Evolutionary conservation across 2,329 filamentous ascomycete species (phyloP), one percentile per base, ranked within the genome.

Genomic region (Phoma sp.): DNA sequence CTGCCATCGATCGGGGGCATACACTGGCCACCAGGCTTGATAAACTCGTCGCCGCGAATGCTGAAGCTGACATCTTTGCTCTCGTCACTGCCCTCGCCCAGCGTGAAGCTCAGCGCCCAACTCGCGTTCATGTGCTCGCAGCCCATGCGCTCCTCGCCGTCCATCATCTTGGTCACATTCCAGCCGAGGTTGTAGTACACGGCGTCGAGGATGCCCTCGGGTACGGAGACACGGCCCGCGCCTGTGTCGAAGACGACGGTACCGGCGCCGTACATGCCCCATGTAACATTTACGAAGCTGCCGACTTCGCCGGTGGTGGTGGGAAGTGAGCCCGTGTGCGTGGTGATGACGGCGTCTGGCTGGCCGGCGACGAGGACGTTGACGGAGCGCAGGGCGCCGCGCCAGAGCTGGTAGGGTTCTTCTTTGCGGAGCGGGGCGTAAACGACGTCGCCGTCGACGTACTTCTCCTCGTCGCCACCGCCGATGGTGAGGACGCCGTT

Each of bases 401-500:
- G 47, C 62, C 62, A 65, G 10, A 65, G 50, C 30, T 64, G 56
- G 21, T 59, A 60, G 4, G 43, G 32, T 5, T 47, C 46, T 17
- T 60, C 57, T 29, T 54, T 54, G 1, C 32, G 14, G 28, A 64
- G 42, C 7, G 62, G 62, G 3, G 53, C 33, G 42, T 50, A 65
- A 50, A 84, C 83, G 47, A 88, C 83, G 59, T 84, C 83, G 63
- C 85, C 86, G 60, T 88, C 86, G 57, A 81, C 80, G 67, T 88
- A 88, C 61, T 80, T 66, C 30, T 84, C 87, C 56, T 80, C 71
- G 68, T 87, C 37, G 51, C 56, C 58, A 25, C 45, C 52, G 20
- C 61, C 62, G 32, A 65, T 43, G 5, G 60, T 65, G 14, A 65
- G 32, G 14, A 57, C 42, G 20, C 62, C 62, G 42, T 65, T 50